Conservation (phyloP, 2,329 filamentous ascomycete species). For the Westerdykella ornata region DNA sequence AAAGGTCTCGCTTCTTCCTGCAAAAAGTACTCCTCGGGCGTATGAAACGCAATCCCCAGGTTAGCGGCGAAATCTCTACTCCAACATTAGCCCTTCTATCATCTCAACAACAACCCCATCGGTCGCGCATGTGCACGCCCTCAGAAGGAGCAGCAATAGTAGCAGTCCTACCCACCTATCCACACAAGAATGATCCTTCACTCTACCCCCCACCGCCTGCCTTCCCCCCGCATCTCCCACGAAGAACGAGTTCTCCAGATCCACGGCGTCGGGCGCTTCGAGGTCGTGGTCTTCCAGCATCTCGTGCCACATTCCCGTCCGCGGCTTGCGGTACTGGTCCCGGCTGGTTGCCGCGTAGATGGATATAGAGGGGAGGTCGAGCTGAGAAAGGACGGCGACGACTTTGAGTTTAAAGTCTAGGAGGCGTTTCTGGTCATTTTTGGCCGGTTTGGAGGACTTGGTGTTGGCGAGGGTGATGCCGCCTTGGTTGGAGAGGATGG, state of each 20-base stretch:
- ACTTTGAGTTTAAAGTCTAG: conserved; percentile 79
- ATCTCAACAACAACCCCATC: conserved; percentile 2
- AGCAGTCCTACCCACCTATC: conserved; percentile 45
- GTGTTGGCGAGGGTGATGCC: conserved; percentile 61
- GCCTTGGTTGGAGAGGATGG: conserved; percentile 84
- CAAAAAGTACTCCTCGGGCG: conserved; percentile 89
- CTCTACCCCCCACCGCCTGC: conserved; percentile 39
- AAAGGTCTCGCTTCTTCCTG: conserved; percentile 60
- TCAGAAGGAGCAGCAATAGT: conserved; percentile 6
- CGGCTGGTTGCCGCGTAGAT: conserved; percentile 81
- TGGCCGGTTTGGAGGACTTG: conserved; percentile 63
- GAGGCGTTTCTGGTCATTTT: conserved; percentile 60
- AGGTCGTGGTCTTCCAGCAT: conserved; percentile 49
- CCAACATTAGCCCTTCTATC: conserved; percentile 9
- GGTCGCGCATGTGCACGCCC: conserved; percentile 3
- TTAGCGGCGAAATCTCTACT: conserved; percentile 71
- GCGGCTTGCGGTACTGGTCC: conserved; percentile 80
- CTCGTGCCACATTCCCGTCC: conserved; percentile 80
- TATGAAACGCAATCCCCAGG: conserved; percentile 69
- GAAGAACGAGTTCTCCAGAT: conserved; percentile 68
- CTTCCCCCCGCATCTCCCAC: conserved; percentile 73
- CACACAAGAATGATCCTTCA: conserved; percentile 53
- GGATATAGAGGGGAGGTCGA: conserved; percentile 64
- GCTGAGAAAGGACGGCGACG: conserved; percentile 58
- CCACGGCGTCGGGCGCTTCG: conserved; percentile 51